Evolutionary conservation across 768 basidiomycete genomes (phyloP), one percentile per base, ranked within the genome.

Genomic region (Brasilioporus rufonigricans): DNA sequence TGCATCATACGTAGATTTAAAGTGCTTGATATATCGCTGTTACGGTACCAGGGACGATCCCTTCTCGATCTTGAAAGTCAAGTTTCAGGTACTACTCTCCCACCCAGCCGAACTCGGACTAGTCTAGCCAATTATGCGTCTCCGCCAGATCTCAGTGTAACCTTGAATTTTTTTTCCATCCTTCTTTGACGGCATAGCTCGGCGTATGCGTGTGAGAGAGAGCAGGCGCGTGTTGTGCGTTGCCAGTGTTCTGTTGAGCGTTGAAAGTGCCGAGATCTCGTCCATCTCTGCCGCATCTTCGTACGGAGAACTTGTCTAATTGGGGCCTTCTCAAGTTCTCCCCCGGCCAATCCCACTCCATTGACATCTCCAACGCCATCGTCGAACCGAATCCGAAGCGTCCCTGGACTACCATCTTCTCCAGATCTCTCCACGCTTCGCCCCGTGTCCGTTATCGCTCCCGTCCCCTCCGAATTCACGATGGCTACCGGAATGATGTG

Each of bases 31-130:
- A 65, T 72, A 70, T 71, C 56, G 43, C 36, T 19, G 29, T 71
- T 71, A 71, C 69, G 69, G 52, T 65, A 71, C 61, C 62, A 71
- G 71, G 71, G 69, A 65, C 71, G 69, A 71, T 71, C 71, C 63
- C 58, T 57, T 67, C 69, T 71, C 67, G 69, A 72, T 69, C 69
- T 68, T 58, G 61, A 71, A 66, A 67, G 62, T 59, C 66, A 69
- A 60, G 66, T 65, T 65, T 65, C 69, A 70, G 71, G 69, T 68
- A 67, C 69, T 68, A 64, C 71, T 64, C 64, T 65, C 64, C 65
- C 64, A 65, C 64, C 56, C 59, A 56, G 0, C 64, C 64, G 31
- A 66, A 60, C 58, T 52, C 5, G 61, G 64, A 41, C 35, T 47
- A 53, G 62, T 56, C 65, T 69, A 68, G 50, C 65, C 65, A 54